Percentiles rank a stretch among this genome's conserved stretches.
These are phyloP conservation scores for Penicillium sp. DNA, from an alignment of 2,329 filamentous ascomycete genomes.

Conservation along the genomic window DNA sequence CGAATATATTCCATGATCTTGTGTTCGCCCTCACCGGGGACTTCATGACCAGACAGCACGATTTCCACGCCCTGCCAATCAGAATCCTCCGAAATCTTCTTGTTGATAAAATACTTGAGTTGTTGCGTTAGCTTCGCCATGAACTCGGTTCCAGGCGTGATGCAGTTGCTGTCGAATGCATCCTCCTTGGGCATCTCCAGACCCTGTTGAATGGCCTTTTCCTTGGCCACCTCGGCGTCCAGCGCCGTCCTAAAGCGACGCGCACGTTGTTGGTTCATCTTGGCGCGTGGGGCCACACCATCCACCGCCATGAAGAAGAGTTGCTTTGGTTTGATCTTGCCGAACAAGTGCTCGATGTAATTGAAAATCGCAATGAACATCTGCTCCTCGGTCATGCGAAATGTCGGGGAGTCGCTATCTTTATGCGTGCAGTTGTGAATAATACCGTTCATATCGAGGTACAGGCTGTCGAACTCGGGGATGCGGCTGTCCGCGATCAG, in stretches of 20 bases:
- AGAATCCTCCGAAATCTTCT: conserved; percentile 94
- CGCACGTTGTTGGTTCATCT: conserved; percentile 99
- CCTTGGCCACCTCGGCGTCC: conserved; percentile 84
- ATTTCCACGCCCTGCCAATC: conserved; percentile 98
- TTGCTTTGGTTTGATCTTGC: conserved; percentile 97
- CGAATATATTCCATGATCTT: conserved; percentile 99
- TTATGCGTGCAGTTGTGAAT: conserved; percentile 99
- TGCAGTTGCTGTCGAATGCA: conserved; percentile 98
- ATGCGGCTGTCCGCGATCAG: conserved; percentile 98
- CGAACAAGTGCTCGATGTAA: conserved; percentile 98
- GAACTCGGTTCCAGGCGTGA: conserved; percentile 93
- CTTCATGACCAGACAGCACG: conserved; percentile 94
- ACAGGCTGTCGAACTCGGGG: conserved; percentile 97
- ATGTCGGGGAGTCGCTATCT: conserved; percentile 87
- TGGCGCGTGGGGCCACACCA: conserved; percentile 93
- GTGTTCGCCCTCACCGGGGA: conserved; percentile 96
- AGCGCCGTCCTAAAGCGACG: conserved; percentile 92
- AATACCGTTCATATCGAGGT: conserved; percentile 92
- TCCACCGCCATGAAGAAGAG: conserved; percentile 99
- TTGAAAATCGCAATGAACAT: conserved; percentile 99
- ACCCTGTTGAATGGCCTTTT: conserved; percentile 88
- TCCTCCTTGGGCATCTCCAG: conserved; percentile 93
- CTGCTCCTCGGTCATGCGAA: conserved; percentile 93
- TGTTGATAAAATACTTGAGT: conserved; percentile 97
- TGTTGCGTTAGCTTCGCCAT: conserved; percentile 96